phyloP scores from a whole-genome alignment of 257 asterid genomes.

The Nicotiana obtusifolia region DNA sequence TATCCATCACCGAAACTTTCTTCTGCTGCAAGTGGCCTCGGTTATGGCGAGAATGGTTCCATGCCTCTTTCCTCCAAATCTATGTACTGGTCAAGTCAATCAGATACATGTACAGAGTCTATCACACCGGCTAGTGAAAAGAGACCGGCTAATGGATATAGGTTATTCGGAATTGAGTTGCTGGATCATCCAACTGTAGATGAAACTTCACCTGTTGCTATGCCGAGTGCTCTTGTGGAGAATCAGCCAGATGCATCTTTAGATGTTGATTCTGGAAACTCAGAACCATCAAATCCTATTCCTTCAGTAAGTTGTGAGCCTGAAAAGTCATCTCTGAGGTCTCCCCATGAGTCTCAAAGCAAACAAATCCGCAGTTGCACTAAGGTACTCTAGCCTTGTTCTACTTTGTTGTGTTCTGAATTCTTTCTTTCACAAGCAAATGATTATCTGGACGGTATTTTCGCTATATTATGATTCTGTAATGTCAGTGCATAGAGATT shows the following conservation, averaged over 20 bases:
- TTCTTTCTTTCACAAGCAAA: neutral
- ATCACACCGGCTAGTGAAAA: conserved; percentile 54
- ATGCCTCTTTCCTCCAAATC: conserved; percentile 34
- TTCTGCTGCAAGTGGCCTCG: conserved; percentile 37
- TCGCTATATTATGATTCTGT: neutral
- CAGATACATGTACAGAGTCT: conserved; percentile 41
- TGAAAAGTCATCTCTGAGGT: conserved; percentile 65
- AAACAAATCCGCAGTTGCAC: conserved; percentile 79
- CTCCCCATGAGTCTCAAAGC: conserved; percentile 59
- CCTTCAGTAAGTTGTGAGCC: conserved; percentile 67
- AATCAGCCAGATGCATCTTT: conserved; percentile 40
- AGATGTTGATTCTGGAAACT: conserved; percentile 54
- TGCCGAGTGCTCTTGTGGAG: conserved; percentile 38
- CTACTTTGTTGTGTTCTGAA: neutral
- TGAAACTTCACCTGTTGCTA: conserved; percentile 36
- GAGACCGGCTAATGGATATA: conserved; percentile 63
- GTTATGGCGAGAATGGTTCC: conserved; percentile 33
- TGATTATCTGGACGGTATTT: neutral
- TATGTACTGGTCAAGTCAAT: conserved; percentile 34
- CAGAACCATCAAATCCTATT: conserved; percentile 57
- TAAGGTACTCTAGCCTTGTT: conserved; percentile 42
- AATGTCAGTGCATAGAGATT: neutral
- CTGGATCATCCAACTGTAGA: conserved; percentile 48
- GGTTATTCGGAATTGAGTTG: conserved; percentile 81
- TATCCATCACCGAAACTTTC: conserved; percentile 54